A percentile compares a stretch with the other conserved stretches of the same genome.
Evolutionary conservation across 495 filamentous ascomycete genomes (phyloP).

Genomic region (Penicillium maclennaniae): DNA sequence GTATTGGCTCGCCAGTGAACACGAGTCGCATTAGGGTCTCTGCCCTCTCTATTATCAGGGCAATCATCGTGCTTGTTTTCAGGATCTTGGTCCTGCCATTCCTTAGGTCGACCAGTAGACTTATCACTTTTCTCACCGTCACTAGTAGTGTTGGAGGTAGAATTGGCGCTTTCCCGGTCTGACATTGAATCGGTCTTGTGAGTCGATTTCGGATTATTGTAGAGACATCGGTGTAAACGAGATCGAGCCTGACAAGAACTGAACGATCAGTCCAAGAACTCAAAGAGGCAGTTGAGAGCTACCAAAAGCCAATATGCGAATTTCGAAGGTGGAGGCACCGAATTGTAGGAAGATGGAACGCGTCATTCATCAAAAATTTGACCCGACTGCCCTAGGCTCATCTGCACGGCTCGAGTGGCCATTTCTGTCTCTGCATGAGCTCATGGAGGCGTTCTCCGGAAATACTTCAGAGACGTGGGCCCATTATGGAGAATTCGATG

Average conservation of each 20-base stretch:
- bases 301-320: background rate
- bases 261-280: background rate
- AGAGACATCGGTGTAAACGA: background rate
- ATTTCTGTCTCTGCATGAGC: conserved; percentile 9
- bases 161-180: background rate
- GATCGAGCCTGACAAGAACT: background rate
- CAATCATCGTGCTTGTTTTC: background rate
- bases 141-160: background rate
- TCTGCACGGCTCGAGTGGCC: background rate
- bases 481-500: background rate
- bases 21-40: conserved; percentile 2
- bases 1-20: conserved; percentile 19
- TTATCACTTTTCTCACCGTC: background rate
- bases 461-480: conserved; percentile 2
- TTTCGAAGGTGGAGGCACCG: background rate
- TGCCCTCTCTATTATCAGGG: background rate
- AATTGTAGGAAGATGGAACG: background rate
- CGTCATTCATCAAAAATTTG: background rate
- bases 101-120: background rate
- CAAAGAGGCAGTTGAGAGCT: background rate
- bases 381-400: background rate
- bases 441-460: conserved; percentile 14
- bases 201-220: background rate
- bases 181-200: background rate
- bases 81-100: background rate